phyloP scores from a whole-genome alignment of 768 basidiomycete genomes.

The Tricholoma sp. region DNA sequence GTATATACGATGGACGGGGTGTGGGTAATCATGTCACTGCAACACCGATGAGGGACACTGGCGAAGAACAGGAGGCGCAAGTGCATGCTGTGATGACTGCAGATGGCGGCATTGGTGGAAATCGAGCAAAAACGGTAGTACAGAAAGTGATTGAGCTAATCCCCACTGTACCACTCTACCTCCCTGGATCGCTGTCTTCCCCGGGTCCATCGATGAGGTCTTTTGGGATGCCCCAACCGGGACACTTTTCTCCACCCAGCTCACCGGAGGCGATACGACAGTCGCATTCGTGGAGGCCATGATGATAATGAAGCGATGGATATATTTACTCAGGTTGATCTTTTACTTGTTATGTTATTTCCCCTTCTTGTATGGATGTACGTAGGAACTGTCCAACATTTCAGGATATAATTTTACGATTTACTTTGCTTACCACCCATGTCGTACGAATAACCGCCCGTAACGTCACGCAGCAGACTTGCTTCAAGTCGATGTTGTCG shows the following conservation, averaged over 20 bases:
- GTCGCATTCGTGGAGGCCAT: constrained; percentile 2
- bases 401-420: constrained; percentile 11
- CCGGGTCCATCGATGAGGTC: constrained; percentile 4
- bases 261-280: constrained; percentile 12
- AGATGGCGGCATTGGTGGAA: constrained; percentile 37
- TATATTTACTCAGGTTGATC: not conserved
- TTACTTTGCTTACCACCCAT: not conserved
- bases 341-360: constrained; percentile 8
- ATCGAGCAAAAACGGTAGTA: constrained; percentile 45
- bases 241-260: constrained; percentile 11
- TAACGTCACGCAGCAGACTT: not conserved
- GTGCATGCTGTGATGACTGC: constrained; percentile 87
- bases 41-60: constrained; percentile 60
- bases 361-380: not conserved
- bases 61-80: constrained; percentile 70
- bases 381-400: constrained; percentile 7
- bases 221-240: constrained; percentile 4
- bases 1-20: constrained; percentile 86
- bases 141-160: constrained; percentile 79
- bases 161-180: constrained; percentile 65
- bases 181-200: constrained; percentile 29
- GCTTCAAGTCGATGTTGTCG: not conserved
- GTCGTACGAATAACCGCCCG: too few species aligned
- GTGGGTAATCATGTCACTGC: constrained; percentile 53
- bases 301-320: not conserved